Base-by-base conservation (phyloP, 202 grass and related monocot species). In the Carex sylvatica region DNA sequence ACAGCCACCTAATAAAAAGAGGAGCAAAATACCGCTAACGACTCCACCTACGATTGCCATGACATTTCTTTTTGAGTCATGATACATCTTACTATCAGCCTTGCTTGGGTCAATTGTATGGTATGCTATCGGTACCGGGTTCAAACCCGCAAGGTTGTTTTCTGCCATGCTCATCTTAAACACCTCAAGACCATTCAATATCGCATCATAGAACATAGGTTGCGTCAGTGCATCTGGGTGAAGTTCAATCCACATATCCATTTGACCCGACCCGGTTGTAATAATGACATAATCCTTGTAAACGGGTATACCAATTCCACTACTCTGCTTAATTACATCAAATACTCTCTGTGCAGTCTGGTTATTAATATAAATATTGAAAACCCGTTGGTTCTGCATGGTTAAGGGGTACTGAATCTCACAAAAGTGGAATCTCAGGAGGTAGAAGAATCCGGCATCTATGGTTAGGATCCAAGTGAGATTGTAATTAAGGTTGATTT, bases 131-230 rank as follows among this genome's bases (percentile, higher is more conserved):
- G 79, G 54, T 44, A 19, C 26, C 2, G 85, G 94, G 60, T 88
- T 94, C 1, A 82, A 78, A 4, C 85, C 92, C 3, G 92, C 94
- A 70, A 97, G 92, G 73, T 61, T 91, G 61, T 74, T 28, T 44
- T 22, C 56, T 59, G 80, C 82, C 3, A 4, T 87, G 47, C 88
- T 88, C 33, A 97, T 73, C 80, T 97, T 97, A 82, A 94, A 97
- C 9, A 94, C 90, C 92, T 97, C 92, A 62, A 97, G 83, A 15
- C 94, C 94, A 30, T 97, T 97, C 11, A 97, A 86, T 52, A 94
- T 88, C 0, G 90, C 85, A 86, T 97, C 94, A 54, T 47, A 92
- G 71, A 70, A 89, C 67, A 74, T 5, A 9, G 94, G 90, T 15
- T 8, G 61, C 1, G 6, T 31, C 12, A 9, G 2, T 14, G 69